A percentile compares a stretch with the other conserved stretches of the same genome.
Evolutionary conservation across 768 basidiomycete genomes (phyloP).

Genomic region (Omphalotus guepiniiformis): DNA sequence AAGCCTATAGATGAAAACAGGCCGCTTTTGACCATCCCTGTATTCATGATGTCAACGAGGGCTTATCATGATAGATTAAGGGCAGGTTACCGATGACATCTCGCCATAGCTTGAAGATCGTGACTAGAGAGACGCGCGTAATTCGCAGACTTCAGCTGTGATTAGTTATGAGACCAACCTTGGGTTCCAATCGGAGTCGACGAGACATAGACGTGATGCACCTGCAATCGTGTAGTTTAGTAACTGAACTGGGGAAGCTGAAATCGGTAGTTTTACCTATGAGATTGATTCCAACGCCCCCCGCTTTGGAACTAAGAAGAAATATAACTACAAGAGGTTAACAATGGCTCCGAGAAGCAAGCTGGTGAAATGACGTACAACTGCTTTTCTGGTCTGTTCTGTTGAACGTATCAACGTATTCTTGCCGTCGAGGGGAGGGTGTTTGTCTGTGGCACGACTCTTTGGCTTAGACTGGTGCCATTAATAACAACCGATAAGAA

Average conservation of each 20-base stretch:
- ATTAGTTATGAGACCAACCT: conserved; percentile 39
- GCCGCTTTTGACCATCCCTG: conserved; percentile 91
- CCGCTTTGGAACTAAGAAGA: conserved; percentile 90
- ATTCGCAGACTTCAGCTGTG: too few species aligned
- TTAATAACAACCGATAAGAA: background rate
- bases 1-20: conserved; percentile 87
- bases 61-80: conserved; percentile 8
- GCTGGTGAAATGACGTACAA: conserved; percentile 44
- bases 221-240: conserved; percentile 25
- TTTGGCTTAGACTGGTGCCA: conserved; percentile 2
- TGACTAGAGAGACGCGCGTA: conserved; percentile 40
- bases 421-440: conserved; percentile 71
- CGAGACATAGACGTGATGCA: conserved; percentile 78
- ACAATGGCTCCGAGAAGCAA: background rate
- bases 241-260: background rate
- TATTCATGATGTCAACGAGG: conserved; percentile 9
- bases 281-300: conserved; percentile 91
- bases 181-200: conserved; percentile 95
- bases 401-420: conserved; percentile 88
- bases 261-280: conserved; percentile 52
- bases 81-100: conserved; percentile 75
- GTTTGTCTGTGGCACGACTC: conserved; percentile 50
- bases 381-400: conserved; percentile 62
- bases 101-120: conserved; percentile 96
- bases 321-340: conserved; percentile 65